Evolutionary conservation across 2,329 filamentous ascomycete genomes (phyloP), one percentile per base, ranked within the genome.

Genomic region (Curvularia verruculosa): DNA sequence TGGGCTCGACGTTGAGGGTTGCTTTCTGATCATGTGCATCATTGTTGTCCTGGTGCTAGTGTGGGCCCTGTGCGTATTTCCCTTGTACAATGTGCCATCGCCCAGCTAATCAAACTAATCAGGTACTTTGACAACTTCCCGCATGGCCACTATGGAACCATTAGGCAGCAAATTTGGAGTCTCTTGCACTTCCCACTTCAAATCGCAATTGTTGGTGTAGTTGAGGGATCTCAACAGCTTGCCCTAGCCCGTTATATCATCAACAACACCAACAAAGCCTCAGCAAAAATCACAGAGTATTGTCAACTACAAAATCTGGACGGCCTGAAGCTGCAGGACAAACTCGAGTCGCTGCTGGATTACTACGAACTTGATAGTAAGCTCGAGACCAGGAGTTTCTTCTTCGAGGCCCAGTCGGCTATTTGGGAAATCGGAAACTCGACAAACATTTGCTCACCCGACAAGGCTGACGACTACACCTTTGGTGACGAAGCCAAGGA

Each of bases 101-200:
- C 18, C 5, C 13, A 6, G 12, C 54, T 59, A 48, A 59, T 46
- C n/a, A 9, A 1, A 12, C 18, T 3, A 3, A 26, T 13, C 12
- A 52, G 54, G 5, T 87, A 87, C 67, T 85, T 85, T 49, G 82
- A 86, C 56, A 81, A 87, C 29, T 84, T 79, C 71, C 84, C 73
- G 56, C 79, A 71, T 48, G 77, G 78, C 29, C 76, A 79, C 52
- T 82, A 83, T 58, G 81, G 82, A 36, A 82, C 78, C 28, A 77
- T 85, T 44, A 81, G 84, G 4, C 87, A 89, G 61, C 84, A 87
- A 49, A 73, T 85, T 50, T 87, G 84, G 84, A 80, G 82, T 0
- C 54, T 79, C 2, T 70, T 85, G 0, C 87, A 89, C 73, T 84
- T 88, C 57, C 86, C 86, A 0, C 85, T 89, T 64, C 86, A 89